A percentile compares a stretch with the other conserved stretches of the same genome.
phyloP scores from a whole-genome alignment of 2,329 filamentous ascomycete species.

The Epicoccum nigrum region DNA sequence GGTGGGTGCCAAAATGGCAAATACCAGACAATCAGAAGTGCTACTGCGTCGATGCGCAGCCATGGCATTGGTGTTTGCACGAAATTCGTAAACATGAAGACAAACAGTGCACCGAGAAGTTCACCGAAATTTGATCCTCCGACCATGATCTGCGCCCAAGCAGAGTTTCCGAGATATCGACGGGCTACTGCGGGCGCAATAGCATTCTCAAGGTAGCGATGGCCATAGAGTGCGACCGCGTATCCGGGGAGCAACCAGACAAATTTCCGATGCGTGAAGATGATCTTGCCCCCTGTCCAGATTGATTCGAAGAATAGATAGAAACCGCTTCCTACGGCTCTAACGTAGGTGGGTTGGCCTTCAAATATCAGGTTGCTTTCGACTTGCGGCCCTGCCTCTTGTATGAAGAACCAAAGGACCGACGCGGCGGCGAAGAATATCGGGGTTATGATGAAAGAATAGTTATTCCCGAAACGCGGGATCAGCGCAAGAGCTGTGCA shows the following conservation, averaged over 20 bases:
- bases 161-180: slow-evolving; percentile 56
- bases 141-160: slow-evolving; percentile 59
- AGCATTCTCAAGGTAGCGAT: slow-evolving; percentile 59
- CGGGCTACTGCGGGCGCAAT: slow-evolving; percentile 55
- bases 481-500: slow-evolving; percentile 59
- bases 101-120: slow-evolving; percentile 55
- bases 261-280: slow-evolving; percentile 56
- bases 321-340: slow-evolving; percentile 49
- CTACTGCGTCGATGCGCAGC: slow-evolving; percentile 56
- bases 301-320: slow-evolving; percentile 56
- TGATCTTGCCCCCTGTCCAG: slow-evolving; percentile 54
- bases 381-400: slow-evolving; percentile 45
- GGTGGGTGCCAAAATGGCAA: slow-evolving; percentile 56
- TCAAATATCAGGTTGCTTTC: slow-evolving; percentile 30
- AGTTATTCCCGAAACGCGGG: slow-evolving; percentile 58
- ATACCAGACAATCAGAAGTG: slow-evolving; percentile 57
- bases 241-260: slow-evolving; percentile 59
- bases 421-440: slow-evolving; percentile 55
- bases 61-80: slow-evolving; percentile 59
- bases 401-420: slow-evolving; percentile 55
- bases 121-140: slow-evolving; percentile 60
- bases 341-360: slow-evolving; percentile 45
- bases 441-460: slow-evolving; percentile 59
- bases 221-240: slow-evolving; percentile 57
- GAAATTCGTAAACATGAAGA: slow-evolving; percentile 58